A percentile compares a stretch with the other conserved stretches of the same genome.
Conservation (phyloP, 805 yeast species). For the Cyberlindnera mississippiensis region DNA sequence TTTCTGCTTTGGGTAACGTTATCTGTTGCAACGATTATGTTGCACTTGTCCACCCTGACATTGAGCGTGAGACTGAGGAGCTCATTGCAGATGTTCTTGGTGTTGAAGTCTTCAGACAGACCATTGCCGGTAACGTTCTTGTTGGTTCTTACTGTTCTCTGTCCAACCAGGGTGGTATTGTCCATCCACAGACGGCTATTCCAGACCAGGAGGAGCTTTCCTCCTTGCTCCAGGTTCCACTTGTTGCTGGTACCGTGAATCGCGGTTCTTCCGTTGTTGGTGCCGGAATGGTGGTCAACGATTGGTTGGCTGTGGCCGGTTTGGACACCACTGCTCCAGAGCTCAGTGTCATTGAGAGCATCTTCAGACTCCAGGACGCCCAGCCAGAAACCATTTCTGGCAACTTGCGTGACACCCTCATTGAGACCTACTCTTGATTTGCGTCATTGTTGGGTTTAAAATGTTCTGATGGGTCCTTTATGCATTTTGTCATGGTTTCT, state of each 20-base stretch:
- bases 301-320: constrained; percentile 96
- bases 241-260: constrained; percentile 98
- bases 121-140: constrained; percentile 95
- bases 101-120: constrained; percentile 98
- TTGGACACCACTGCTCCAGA: constrained; percentile 98
- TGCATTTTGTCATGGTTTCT: constrained; percentile 15
- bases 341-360: constrained; percentile 92
- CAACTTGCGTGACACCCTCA: constrained; percentile 84
- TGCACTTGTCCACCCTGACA: constrained; percentile 98
- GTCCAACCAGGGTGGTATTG: constrained; percentile 96
- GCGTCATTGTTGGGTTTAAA: background rate
- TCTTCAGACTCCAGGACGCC: constrained; percentile 89
- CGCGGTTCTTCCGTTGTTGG: constrained; percentile 98
- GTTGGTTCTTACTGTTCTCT: constrained; percentile 96
- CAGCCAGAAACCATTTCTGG: constrained; percentile 84
- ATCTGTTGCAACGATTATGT: constrained; percentile 98
- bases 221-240: constrained; percentile 91
- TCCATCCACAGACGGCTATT: constrained; percentile 94
- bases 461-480: constrained; percentile 5
- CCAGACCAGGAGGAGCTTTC: constrained; percentile 98
- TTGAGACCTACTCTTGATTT: constrained; percentile 75
- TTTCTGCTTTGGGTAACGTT: constrained; percentile 95
- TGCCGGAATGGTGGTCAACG: constrained; percentile 98
- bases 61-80: constrained; percentile 98
- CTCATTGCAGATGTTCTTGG: constrained; percentile 96